Evolutionary conservation across 352 stramenopile species (phyloP), one percentile per base, ranked within the genome.

Genomic region (Hyphochytrium catenoides): DNA sequence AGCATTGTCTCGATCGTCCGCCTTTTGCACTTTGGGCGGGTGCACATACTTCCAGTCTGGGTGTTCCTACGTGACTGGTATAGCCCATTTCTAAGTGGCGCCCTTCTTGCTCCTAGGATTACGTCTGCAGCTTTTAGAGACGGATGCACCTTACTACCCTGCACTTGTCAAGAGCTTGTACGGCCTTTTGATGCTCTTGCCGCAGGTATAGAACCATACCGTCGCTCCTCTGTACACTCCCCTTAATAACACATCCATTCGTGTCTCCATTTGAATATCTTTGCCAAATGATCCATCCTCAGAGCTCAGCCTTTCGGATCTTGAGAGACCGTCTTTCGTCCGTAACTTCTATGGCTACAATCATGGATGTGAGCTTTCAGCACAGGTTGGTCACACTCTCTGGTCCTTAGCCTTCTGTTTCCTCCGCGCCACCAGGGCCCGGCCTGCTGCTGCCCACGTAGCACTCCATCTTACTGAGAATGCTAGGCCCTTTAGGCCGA

Each of bases 111-210:
- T 6, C 5, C 31, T 3, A 25, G 32, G 96, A 38, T 77, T 98
- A 54, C 69, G 93, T 16, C 57, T 99, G 17, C 90, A 98, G 56
- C 59, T 99, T 8, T 54, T 98, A 0, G 87, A 99, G 41, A 87
- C 94, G 4, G 68, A 95, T 41, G 72, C 82, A 24, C 63, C 75
- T 25, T 89, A 86, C 50, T 85, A 96, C 57, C 71, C 75, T 12
- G 69, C 86, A 24, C 64, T 98, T 21, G 63, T 98, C 3, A 96
- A 97, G 52, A 94, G 74, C 45, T 59, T 96, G 11, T 97, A 97
- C 45, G 89, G 89, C 3, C 54, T 98, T 19, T 50, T 97, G 14
- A 96, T 97, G 84, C 59, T 97, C 23, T 48, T 98, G 3, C 91
- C 89, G 4, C 90, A 98, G 48, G 42, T 45, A 41, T 8, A 39